Conservation (phyloP, 805 yeast species). For the Wickerhamomyces bisporus region DNA sequence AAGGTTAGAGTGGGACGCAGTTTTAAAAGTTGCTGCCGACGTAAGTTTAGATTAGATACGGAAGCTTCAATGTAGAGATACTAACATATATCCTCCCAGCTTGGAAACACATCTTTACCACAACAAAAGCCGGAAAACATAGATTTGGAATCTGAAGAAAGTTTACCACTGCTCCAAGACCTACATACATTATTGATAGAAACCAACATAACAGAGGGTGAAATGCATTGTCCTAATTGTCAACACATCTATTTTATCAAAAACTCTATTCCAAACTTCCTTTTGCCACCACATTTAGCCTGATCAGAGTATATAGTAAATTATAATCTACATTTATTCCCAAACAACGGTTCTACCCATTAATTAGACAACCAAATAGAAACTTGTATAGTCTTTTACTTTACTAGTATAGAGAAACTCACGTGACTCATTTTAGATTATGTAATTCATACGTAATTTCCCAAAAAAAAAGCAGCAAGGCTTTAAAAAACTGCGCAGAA, state of each 20-base stretch:
- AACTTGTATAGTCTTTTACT: too few species aligned
- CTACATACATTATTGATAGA: constrained; percentile 76
- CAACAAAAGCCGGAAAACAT: constrained; percentile 49
- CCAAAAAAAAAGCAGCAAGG: background rate
- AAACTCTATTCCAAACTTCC: constrained; percentile 88
- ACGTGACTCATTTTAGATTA: too few species aligned
- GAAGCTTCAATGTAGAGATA: too few species aligned
- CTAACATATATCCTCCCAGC: constrained; percentile 1
- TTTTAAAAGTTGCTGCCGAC: constrained; percentile 71
- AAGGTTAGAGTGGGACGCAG: constrained; percentile 85
- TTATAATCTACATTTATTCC: too few species aligned
- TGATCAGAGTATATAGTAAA: too few species aligned
- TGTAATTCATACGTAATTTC: background rate
- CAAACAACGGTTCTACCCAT: too few species aligned
- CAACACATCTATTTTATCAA: constrained; percentile 84
- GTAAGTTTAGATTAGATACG: constrained; percentile 24
- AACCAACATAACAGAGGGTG: constrained; percentile 83
- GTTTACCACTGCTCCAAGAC: constrained; percentile 57
- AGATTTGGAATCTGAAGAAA: constrained; percentile 27
- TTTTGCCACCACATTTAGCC: constrained; percentile 91
- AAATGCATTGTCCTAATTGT: constrained; percentile 84
- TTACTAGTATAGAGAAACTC: too few species aligned
- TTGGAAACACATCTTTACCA: constrained; percentile 61
- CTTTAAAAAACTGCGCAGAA: too few species aligned
- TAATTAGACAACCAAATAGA: too few species aligned